A percentile compares a stretch with the other conserved stretches of the same genome.
Conservation (phyloP, 2,329 filamentous ascomycete species). For the Alternaria tenuissima region DNA sequence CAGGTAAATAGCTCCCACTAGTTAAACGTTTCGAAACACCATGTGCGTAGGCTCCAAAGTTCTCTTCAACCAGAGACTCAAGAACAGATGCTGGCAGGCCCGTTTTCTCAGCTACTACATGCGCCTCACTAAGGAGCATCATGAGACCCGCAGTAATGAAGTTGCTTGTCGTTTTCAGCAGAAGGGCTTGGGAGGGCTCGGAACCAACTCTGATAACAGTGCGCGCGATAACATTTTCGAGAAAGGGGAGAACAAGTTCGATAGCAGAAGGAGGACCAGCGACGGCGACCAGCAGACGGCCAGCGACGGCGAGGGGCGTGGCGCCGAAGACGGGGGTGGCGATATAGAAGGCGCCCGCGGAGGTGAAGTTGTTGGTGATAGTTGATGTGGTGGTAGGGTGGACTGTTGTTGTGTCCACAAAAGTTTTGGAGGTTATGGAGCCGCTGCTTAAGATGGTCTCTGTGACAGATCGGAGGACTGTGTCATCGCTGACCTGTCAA, state of each 20-base stretch:
- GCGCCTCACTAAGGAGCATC: conserved; percentile 60
- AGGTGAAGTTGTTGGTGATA: conserved; percentile 38
- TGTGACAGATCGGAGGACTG: conserved; percentile 48
- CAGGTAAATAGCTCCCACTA: conserved; percentile 35
- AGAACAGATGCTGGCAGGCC: conserved; percentile 53
- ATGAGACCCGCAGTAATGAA: conserved; percentile 61
- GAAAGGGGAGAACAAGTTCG: conserved; percentile 48
- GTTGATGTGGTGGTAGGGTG: conserved; percentile 55
- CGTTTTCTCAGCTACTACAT: conserved; percentile 59
- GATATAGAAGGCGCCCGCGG: conserved; percentile 50
- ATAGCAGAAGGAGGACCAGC: conserved; percentile 54
- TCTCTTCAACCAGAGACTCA: conserved; percentile 53
- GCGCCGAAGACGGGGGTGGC: conserved; percentile 61
- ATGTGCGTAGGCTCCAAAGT: conserved; percentile 39
- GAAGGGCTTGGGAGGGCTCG: conserved; percentile 55
- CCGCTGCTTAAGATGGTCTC: conserved; percentile 29
- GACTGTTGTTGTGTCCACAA: conserved; percentile 62
- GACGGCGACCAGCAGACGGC: conserved; percentile 57
- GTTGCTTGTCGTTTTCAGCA: conserved; percentile 61
- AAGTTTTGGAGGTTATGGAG: conserved; percentile 50
- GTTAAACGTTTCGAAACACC: conserved; percentile 40
- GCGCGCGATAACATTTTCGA: conserved; percentile 54
- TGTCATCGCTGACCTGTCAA: conserved; percentile 52
- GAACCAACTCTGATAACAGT: conserved; percentile 55
- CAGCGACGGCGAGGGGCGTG: conserved; percentile 58